Base-by-base conservation (phyloP, 805 yeast species). In the Clavispora phyllophila region DNA sequence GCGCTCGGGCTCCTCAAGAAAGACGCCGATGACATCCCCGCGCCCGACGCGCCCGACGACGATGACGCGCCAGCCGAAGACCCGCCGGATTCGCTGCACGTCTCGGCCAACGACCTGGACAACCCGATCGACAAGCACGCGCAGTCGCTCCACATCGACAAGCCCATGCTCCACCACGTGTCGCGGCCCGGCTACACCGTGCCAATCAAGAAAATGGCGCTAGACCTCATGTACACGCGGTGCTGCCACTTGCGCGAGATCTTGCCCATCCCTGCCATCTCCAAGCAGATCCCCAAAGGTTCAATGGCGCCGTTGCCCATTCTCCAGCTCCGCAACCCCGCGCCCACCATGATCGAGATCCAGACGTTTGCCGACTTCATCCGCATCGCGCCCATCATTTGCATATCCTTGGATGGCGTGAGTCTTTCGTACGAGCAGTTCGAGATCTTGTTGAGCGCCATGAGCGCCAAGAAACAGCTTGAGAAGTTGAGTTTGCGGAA, bases 231-330 rank as follows among this genome's bases (percentile, higher is more conserved):
- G 56, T 90, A 90, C 63, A 87, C 96, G 1, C 71, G 97, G 50
- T 91, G 97, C 61, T 90, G 97, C 60, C 97, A 90, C 61, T 68
- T 90, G 45, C 72, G 97, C 42, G 97, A 90, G 56, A 90, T 90
- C 44, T 62, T 90, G 47, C 97, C 98, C 2, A 90, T 90, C 39
- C 91, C 96, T 3, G 91, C 95, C 2, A 88, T 91, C 6, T 57
- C 87, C 52, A 84, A 84, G 55, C 96, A 87, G 58, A 73, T 90
- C 47, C 86, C 87, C 1, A 81, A 81, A 55, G 87, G 85, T 18
- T 81, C 88, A 23, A 75, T 82, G 36, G 81, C 86, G 0, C 95
- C 96, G 4, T 61, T 90, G 19, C 81, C 87, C 5, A 58, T 78
- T 3, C 60, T 90, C 44, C 87, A 84, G 54, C 68, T 91, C 45